A percentile compares a stretch with the other conserved stretches of the same genome.
Conservation (phyloP, 139 green algal species). For the Tetradesmus obliquus region DNA sequence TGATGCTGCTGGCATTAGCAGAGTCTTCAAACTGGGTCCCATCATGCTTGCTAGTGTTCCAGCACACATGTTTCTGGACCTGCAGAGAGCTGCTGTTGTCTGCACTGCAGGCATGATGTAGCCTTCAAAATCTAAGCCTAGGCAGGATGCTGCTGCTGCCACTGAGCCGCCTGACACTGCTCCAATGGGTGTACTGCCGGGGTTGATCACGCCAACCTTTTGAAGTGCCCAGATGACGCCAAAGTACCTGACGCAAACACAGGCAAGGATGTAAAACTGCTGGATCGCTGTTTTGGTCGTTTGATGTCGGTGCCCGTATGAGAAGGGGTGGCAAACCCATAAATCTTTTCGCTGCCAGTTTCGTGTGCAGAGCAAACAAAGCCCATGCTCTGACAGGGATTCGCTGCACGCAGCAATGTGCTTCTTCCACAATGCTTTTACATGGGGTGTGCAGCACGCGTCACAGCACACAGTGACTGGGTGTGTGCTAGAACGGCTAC, state of each 20-base stretch:
- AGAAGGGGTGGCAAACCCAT: no score
- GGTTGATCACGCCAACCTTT: background rate
- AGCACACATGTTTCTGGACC: background rate
- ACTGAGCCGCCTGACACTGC: constrained; percentile 11
- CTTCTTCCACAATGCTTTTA: no score
- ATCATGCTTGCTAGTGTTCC: background rate
- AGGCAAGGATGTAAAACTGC: no score
- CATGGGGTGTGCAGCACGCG: no score
- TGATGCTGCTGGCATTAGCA: background rate
- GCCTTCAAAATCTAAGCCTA: background rate
- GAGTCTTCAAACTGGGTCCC: background rate
- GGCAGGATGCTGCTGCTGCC: constrained; percentile 3
- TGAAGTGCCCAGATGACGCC: background rate
- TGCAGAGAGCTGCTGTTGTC: background rate
- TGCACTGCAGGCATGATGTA: background rate
- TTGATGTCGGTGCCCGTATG: no score
- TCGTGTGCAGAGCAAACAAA: no score
- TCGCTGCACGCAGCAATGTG: no score
- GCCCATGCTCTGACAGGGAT: no score
- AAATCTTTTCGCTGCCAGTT: no score
- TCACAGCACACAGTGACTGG: no score
- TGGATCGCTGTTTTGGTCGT: no score
- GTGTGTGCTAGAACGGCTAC: no score
- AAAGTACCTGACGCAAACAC: background rate
- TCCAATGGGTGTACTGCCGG: background rate